Base-by-base conservation (phyloP, 164 flowering plant species). In the Berberis thunbergii region DNA sequence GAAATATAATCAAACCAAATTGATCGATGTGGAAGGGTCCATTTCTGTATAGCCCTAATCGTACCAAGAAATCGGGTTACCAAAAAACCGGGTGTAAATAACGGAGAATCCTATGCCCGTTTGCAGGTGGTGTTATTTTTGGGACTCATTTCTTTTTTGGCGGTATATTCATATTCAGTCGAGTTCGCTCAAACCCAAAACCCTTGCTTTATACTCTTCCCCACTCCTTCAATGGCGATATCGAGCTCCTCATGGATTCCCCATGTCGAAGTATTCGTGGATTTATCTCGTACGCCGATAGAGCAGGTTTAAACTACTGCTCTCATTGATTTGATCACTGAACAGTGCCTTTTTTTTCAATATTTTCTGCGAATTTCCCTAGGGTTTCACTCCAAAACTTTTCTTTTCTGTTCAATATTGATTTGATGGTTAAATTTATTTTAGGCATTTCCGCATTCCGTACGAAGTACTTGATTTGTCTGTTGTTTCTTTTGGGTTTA, bases 261-360 rank as follows among this genome's bases (percentile, higher is more conserved):
- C 41, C 83, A 80, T 69, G 67, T 92, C 44, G 96, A 89, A 77
- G 65, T 84, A 43, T 92, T 72, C 72, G 91, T 92, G 61, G 83
- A 81, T 64, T 54, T 81, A 39, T 74, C 93, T 60, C 75, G 79
- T 62, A 66, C 93, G 39, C 60, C 78, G n/a, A 45, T 74, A 59
- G 81, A 89, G 46, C 98, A 89, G 93, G 98, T 91, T 61, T 2
- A 9, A 3, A 3, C 40, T 54, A 48, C 1, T 26, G 40, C 43
- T 9, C 38, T 46, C 54, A 4, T 41, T 13, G 1, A 41, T 41
- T 8, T 2, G 39, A 45, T 54, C 12, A 3, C 2, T 52, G 7
- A 52, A 52, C 13, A 10, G 13, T 10, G 8, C 62, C 8, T 8
- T 43, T 40, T 40, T 40, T 38, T 38, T 57, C 43, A 3, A 6